phyloP scores from a whole-genome alignment of 352 stramenopile species.

The Sclerospora graminicola region DNA sequence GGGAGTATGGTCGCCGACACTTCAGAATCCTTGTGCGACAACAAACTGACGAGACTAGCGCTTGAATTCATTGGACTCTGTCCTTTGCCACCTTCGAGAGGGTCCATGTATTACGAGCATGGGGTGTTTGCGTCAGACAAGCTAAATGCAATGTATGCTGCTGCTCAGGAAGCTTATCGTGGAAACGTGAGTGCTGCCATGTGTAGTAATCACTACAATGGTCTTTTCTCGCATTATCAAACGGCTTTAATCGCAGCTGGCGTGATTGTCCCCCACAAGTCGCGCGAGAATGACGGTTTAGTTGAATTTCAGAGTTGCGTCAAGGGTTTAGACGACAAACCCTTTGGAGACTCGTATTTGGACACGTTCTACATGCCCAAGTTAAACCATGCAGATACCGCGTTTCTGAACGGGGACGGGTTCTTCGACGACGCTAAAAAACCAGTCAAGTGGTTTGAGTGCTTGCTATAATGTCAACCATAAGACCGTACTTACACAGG shows the following conservation, averaged over 20 bases:
- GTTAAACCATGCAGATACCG: conserved; percentile 38
- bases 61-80: too few species aligned
- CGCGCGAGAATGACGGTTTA: conserved; percentile 20
- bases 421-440: conserved; percentile 24
- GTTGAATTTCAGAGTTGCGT: conserved; percentile 42
- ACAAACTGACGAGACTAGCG: not conserved
- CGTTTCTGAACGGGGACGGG: conserved; percentile 27
- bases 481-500: too few species aligned
- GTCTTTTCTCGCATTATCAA: conserved; percentile 25
- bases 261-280: conserved; percentile 17
- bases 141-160: conserved; percentile 8
- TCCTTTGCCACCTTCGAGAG: not conserved
- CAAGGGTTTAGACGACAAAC: not conserved
- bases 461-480: conserved; percentile 19
- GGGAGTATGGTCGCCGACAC: conserved; percentile 21
- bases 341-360: conserved; percentile 1
- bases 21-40: conserved; percentile 18
- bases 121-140: too few species aligned
- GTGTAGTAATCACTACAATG: conserved; percentile 23
- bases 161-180: conserved; percentile 19
- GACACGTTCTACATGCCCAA: conserved; percentile 26
- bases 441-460: conserved; percentile 36
- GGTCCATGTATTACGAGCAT: conserved; percentile 2
- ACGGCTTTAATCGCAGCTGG: conserved; percentile 6
- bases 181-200: conserved; percentile 27